Base-by-base conservation (phyloP, 257 asterid species). In the Solanum phureja region DNA sequence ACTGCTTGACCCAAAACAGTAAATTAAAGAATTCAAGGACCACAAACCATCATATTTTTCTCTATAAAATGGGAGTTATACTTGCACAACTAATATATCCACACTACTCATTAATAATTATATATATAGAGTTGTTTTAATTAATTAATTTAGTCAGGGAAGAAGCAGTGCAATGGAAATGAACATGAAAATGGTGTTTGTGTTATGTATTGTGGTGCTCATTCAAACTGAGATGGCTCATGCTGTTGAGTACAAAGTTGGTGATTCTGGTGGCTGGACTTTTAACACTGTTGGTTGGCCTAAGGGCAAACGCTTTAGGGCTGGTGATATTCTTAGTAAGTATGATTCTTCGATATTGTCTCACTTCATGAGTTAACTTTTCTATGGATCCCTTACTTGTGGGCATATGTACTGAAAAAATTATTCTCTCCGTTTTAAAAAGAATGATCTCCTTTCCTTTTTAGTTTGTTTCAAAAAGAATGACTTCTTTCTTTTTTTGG, bases 251-350 rank as follows among this genome's bases (percentile, higher is more conserved):
- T 91, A 86, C 89, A 87, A 27, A 13, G 95, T 94, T 72, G 96
- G 96, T 3, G 93, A 29, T 5, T 23, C 88, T 12, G 87, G 85
- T 3, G 97, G 97, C 1, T 94, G 98, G 98, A 88, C 90, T 88
- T 92, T 89, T 77, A 91, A 89, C 87, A 87, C 88, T 33, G 89
- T 11, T 37, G 40, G 86, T 71, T 94, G 96, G 98, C 92, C 95
- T 12, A 58, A n/a, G 2, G 94, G 94, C 71, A 92, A 90, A 88
- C 88, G 87, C 14, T 94, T 93, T 66, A 87, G 83, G 56, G 94
- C 95, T 44, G 98, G 98, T 23, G 98, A 94, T 68, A 87, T 85
- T 6, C 93, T 94, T 1, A 91, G 96, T 93, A 90, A 88, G 91
- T 77, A 23, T 19, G 11, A 56, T 49, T 52, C 0, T 52, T 52